Percentiles rank a stretch among this genome's conserved stretches.
Conservation (phyloP, 225 moss, liverwort and hornwort species). For the Rhytidiadelphus loreus region DNA sequence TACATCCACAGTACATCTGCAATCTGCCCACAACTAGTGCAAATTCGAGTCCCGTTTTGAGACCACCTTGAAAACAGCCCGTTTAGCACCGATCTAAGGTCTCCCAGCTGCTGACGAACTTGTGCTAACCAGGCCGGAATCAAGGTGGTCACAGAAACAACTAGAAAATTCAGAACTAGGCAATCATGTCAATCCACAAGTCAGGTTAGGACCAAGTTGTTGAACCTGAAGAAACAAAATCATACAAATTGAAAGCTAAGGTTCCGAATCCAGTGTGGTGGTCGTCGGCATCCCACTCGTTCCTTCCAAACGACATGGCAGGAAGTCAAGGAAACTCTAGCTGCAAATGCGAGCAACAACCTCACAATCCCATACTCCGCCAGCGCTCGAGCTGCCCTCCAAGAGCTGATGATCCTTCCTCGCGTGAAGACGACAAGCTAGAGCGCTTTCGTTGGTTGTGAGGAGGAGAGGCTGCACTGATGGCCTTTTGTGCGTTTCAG, state of each 20-base stretch:
- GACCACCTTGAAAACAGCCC: slow-evolving; percentile 50
- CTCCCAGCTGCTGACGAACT: slow-evolving; percentile 1
- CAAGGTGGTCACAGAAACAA: slow-evolving; percentile 48
- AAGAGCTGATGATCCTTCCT: neutral
- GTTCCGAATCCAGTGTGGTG: neutral
- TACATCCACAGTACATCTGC: neutral
- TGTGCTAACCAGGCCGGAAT: slow-evolving; percentile 48
- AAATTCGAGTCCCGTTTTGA: neutral
- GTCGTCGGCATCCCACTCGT: neutral
- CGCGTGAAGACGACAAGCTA: neutral
- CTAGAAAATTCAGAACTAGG: neutral
- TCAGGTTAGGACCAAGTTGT: neutral
- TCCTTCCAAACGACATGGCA: neutral
- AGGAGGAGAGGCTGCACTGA: neutral
- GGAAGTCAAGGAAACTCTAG: neutral
- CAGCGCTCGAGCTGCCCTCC: neutral
- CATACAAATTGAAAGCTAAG: neutral
- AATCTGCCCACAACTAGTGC: neutral
- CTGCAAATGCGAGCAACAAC: neutral
- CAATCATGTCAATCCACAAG: neutral
- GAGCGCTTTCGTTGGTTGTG: neutral
- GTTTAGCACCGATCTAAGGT: slow-evolving; percentile 30
- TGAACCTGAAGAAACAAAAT: neutral
- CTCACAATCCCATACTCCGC: neutral
- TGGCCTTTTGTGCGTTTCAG: neutral